Conservation (phyloP, 495 filamentous ascomycete species). For the Penicillium egyptiacum region DNA sequence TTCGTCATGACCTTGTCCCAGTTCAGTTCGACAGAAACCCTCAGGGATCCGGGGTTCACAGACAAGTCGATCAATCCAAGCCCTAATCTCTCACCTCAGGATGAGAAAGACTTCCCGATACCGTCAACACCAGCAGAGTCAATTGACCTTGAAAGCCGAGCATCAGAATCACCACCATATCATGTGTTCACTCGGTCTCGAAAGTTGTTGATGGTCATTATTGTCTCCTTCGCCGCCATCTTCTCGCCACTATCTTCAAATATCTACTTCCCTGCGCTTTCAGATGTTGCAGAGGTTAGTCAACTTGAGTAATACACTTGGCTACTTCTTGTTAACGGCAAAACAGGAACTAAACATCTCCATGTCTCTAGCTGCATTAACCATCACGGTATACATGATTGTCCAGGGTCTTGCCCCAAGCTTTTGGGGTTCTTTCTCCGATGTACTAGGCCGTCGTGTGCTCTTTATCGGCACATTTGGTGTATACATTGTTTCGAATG, state of each 20-base stretch:
- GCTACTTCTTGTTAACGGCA: slow-evolving; percentile 4
- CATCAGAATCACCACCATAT: slow-evolving; percentile 31
- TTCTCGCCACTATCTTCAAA: slow-evolving; percentile 71
- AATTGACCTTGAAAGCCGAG: slow-evolving; percentile 28
- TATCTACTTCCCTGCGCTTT: slow-evolving; percentile 76
- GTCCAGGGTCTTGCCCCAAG: slow-evolving; percentile 48
- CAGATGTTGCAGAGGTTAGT: slow-evolving; percentile 34
- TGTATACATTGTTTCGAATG: slow-evolving; percentile 53
- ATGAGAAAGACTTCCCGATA: slow-evolving; percentile 21
- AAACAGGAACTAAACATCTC: slow-evolving; percentile 28
- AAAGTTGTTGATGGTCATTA: slow-evolving; percentile 62
- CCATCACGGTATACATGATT: slow-evolving; percentile 47
- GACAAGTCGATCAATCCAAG: slow-evolving; percentile 22
- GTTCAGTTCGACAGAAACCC: slow-evolving; percentile 14
- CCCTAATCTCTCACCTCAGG: slow-evolving; percentile 16
- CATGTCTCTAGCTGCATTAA: slow-evolving; percentile 38
- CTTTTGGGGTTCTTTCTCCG: slow-evolving; percentile 47
- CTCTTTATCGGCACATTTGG: slow-evolving; percentile 42
- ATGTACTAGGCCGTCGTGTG: slow-evolving; percentile 41
- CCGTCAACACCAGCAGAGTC: slow-evolving; percentile 22
- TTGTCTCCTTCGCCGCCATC: slow-evolving; percentile 53
- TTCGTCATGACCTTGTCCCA: slow-evolving; percentile 18
- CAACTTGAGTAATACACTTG: background rate
- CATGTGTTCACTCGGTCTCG: slow-evolving; percentile 57
- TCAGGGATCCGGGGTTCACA: slow-evolving; percentile 17